Base-by-base conservation (phyloP, 352 stramenopile species). In the Phytophthora macrochlamydospora region DNA sequence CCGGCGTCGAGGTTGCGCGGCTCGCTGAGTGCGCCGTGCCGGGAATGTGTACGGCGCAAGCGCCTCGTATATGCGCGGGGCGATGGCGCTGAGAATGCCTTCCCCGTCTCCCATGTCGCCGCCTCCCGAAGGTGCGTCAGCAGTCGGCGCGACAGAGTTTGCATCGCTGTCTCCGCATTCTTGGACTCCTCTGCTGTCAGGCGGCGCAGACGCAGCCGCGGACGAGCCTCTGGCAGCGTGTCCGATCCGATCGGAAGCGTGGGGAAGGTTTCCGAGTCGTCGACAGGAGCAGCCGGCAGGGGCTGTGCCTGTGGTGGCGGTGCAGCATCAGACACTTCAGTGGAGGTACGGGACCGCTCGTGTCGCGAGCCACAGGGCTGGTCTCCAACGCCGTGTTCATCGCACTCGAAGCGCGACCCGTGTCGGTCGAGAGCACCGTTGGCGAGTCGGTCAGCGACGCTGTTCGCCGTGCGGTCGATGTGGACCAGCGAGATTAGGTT, bases 381-480 rank as follows among this genome's bases (percentile, higher is more conserved):
- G 18, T 24, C 18, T 24, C 18, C 18, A 24, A 24, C 18, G 18
- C 18, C 2, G 35, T 4, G 38, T 59, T 54, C 2, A 51, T 43
- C 56, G 30, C 51, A 70, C 30, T 62, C 50, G 2, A 52, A 9
- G 18, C 12, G 7, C 3, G 35, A 54, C 0, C 12, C 1, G 1
- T n/a, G 29, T 2, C 6, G 18, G 38, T 67, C 38, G 2, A 71
- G 46, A 1, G 49, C 60, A 0, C 32, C 1, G 35, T 56, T 74
- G 3, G 60, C 54, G 30, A 71, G 62, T 13, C 57, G 62, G 24
- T 75, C 62, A 0, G 62, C 62, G n/a, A 69, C 49, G 2, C 3
- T 48, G 42, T 75, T 75, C 0, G 53, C 53, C 28, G 68, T 45
- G 1, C 67, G 58, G 54, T 69, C 67, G 49, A 75, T 71, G 53